Evolutionary conservation across 108 stramenopile species (phyloP).

Genomic region (Fragilaria crotonensis): DNA sequence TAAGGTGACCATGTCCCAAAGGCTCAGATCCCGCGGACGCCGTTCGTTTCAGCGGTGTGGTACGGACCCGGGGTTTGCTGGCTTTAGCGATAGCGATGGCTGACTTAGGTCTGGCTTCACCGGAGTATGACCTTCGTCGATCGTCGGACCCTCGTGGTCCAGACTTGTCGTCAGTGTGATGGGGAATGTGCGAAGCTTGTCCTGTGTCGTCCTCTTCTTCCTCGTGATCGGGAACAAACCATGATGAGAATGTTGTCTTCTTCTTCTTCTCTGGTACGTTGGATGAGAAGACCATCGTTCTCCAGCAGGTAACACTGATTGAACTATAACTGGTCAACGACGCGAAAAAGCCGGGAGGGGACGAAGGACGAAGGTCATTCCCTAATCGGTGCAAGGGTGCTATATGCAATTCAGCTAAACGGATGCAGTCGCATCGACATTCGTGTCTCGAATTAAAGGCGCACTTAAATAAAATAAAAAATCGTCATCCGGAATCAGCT

Average conservation of each 20-base stretch:
- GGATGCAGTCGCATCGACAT: no score
- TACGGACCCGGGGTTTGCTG: not conserved
- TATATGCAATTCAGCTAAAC: no score
- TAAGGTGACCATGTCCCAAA: not conserved
- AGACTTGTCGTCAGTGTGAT: not conserved
- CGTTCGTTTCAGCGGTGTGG: not conserved
- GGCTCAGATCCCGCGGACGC: not conserved
- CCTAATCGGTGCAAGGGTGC: no score
- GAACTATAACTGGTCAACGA: no score
- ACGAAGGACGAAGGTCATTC: no score
- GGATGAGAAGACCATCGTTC: no score
- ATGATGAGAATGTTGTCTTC: not conserved
- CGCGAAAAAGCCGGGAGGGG: no score
- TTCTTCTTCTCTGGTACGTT: not conserved
- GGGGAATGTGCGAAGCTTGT: not conserved
- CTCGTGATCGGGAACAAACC: not conserved
- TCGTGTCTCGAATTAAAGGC: no score
- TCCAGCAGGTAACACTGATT: no score
- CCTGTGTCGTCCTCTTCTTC: not conserved
- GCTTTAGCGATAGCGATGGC: not conserved
- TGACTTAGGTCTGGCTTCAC: not conserved
- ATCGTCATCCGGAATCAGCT: no score
- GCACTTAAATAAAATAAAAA: no score
- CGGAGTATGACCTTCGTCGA: not conserved
- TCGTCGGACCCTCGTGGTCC: no score